Conservation (phyloP, 768 basidiomycete species). For the Scleroderma bovista region DNA sequence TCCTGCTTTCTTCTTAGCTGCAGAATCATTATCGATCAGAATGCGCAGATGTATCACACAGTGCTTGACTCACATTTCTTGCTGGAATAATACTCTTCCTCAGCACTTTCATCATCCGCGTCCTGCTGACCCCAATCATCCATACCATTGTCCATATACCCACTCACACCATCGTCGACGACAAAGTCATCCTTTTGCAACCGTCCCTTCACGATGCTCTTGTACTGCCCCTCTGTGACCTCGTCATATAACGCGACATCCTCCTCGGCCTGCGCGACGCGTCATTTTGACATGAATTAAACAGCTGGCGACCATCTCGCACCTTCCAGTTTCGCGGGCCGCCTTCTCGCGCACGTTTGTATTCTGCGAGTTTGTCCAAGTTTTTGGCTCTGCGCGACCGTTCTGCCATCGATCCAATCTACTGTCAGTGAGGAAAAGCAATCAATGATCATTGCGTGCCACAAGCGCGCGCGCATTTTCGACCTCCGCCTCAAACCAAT, state of each 20-base stretch:
- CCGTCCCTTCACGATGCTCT: slow-evolving; percentile 74
- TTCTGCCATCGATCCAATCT: too few species aligned
- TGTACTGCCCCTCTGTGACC: slow-evolving; percentile 87
- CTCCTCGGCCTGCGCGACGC: slow-evolving; percentile 38
- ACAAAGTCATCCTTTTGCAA: slow-evolving; percentile 91
- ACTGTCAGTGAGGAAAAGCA: neutral
- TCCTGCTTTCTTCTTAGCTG: slow-evolving; percentile 25
- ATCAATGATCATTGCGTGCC: slow-evolving; percentile 12
- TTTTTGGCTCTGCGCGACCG: slow-evolving; percentile 23
- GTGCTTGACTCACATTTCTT: slow-evolving; percentile 36
- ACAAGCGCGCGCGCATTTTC: too few species aligned
- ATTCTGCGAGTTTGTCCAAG: slow-evolving; percentile 49
- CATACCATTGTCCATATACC: slow-evolving; percentile 95
- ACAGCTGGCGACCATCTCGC: slow-evolving; percentile 13
- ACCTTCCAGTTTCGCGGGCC: slow-evolving; percentile 58
- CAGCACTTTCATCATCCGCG: slow-evolving; percentile 53
- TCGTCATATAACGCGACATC: slow-evolving; percentile 81
- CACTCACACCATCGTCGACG: slow-evolving; percentile 85
- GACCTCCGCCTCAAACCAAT: too few species aligned
- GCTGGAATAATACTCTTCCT: slow-evolving; percentile 26
- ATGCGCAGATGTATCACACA: neutral
- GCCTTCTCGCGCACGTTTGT: slow-evolving; percentile 55
- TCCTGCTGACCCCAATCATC: slow-evolving; percentile 79
- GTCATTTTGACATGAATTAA: slow-evolving; percentile 12
- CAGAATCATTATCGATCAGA: slow-evolving; percentile 6